Base-by-base conservation (phyloP, 495 filamentous ascomycete genomes). In the Penicillium subrubescens region DNA sequence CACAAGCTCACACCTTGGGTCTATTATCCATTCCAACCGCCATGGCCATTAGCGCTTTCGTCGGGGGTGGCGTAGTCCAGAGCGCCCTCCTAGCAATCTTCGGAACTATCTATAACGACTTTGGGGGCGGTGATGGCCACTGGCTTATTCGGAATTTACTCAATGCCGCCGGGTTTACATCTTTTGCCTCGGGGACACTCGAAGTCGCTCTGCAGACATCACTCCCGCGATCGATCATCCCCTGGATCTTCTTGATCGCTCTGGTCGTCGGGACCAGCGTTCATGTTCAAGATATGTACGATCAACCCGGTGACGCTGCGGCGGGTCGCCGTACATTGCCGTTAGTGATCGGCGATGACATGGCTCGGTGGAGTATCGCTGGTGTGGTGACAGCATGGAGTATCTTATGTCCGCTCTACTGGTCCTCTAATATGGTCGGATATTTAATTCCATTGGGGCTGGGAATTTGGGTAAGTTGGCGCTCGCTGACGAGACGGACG, bases 231-330 rank as follows among this genome's bases (percentile, higher is more conserved):
- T 51, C 46, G 23, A 12, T 29, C 4, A 51, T 17, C 23, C 46
- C 46, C 15, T 51, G 46, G 46, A 51, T 51, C 46, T 51, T 51
- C 10, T 29, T 51, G 23, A 51, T 51, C 12, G 46, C 46, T 2
- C 10, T 27, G 8, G 46, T 51, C 15, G 46, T 51, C 10, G 46
- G 46, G 4, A 77, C 79, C 0, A 84, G 80, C 7, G 69, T 84
- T 25, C 79, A 83, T 0, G 60, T 78, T 8, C 82, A 84, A 57
- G 81, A 84, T 58, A 66, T 83, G 39, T 67, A 70, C 3, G 80
- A 83, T 57, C 70, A 76, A 31, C 71, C 52, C 4, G 82, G 80
- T 0, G 81, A 85, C 65, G 27, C 65, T 0, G 57, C 66, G 5
- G 64, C 77, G 0, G 79, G 74, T 5, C 74, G 83, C 8, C 64